Evolutionary conservation across 1,284 basidiomycete genomes (phyloP).

Genomic region (Baeospora myosura): DNA sequence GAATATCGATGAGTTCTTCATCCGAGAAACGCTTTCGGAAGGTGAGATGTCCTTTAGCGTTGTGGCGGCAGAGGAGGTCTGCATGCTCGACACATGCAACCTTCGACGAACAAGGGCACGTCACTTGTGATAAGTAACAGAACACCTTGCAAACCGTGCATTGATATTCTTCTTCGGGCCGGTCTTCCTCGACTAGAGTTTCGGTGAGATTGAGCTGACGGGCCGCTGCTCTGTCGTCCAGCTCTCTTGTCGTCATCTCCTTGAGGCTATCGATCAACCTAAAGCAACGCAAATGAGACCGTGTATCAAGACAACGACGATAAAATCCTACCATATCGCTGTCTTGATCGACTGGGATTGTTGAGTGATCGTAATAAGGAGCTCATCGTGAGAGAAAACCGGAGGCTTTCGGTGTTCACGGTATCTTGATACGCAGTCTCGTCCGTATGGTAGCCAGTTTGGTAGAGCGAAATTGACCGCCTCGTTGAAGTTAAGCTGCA

Average conservation of each 20-base stretch:
- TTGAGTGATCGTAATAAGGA: slow-evolving; percentile 90
- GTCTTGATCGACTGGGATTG: slow-evolving; percentile 92
- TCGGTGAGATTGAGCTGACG: slow-evolving; percentile 59
- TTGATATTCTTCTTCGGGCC: slow-evolving; percentile 90
- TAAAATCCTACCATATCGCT: slow-evolving; percentile 70
- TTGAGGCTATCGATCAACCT: slow-evolving; percentile 80
- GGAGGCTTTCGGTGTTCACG: slow-evolving; percentile 86
- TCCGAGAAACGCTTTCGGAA: slow-evolving; percentile 82
- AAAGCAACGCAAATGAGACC: slow-evolving; percentile 14
- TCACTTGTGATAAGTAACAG: slow-evolving; percentile 92
- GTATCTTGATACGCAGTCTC: slow-evolving; percentile 85
- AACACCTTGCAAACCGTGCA: slow-evolving; percentile 92
- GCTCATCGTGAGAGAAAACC: slow-evolving; percentile 97
- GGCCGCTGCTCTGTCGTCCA: slow-evolving; percentile 56
- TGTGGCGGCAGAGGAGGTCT: slow-evolving; percentile 70
- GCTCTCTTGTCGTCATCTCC: slow-evolving; percentile 88
- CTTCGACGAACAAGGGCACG: slow-evolving; percentile 68
- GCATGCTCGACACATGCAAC: slow-evolving; percentile 87
- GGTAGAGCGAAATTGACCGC: slow-evolving; percentile 98
- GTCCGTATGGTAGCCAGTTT: slow-evolving; percentile 87
- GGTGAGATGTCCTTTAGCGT: slow-evolving; percentile 47
- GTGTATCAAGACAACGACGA: slow-evolving; percentile 12
- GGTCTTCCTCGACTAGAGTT: slow-evolving; percentile 71
- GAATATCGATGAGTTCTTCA: slow-evolving; percentile 65
- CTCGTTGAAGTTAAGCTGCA: slow-evolving; percentile 97